phyloP scores from a whole-genome alignment of 768 basidiomycete species.

The Guyanaporus albipodus region DNA sequence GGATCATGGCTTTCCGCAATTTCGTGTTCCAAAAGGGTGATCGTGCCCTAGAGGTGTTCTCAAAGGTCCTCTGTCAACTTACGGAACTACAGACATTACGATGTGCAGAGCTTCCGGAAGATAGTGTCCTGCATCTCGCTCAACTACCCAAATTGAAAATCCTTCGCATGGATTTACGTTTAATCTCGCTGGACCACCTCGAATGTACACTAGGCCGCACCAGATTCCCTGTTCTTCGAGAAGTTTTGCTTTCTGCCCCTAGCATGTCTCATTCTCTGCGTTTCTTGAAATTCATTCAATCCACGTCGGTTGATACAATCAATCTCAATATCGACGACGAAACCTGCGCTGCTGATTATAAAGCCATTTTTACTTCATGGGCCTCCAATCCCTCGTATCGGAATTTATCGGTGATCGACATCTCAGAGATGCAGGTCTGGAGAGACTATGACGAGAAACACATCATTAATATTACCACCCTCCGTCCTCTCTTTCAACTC shows the following conservation, averaged over 20 bases:
- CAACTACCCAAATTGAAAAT: conserved; percentile 19
- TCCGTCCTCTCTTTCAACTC: conserved; percentile 26
- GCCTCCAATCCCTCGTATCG: conserved; percentile 20
- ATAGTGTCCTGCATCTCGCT: conserved; percentile 20
- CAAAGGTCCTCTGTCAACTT: conserved; percentile 21
- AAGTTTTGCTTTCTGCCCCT: conserved; percentile 21
- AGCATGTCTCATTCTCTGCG: conserved; percentile 21
- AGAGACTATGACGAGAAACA: conserved; percentile 30
- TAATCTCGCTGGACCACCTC: conserved; percentile 20
- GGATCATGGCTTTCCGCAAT: conserved; percentile 29
- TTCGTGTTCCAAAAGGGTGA: conserved; percentile 26
- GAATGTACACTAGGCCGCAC: conserved; percentile 11
- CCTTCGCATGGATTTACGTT: conserved; percentile 26
- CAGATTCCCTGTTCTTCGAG: conserved; percentile 21
- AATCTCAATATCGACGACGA: conserved; percentile 32
- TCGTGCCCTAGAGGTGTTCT: conserved; percentile 22
- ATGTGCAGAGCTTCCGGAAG: conserved; percentile 27
- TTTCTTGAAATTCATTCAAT: conserved; percentile 27
- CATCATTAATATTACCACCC: conserved; percentile 22
- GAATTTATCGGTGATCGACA: conserved; percentile 25
- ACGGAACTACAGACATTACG: conserved; percentile 22
- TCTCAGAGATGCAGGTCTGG: conserved; percentile 30
- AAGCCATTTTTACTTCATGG: conserved; percentile 22
- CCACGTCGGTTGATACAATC: conserved; percentile 28
- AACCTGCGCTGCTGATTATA: conserved; percentile 25